Base-by-base conservation (phyloP, 495 filamentous ascomycete species). In the Cudoniella acicularis region DNA sequence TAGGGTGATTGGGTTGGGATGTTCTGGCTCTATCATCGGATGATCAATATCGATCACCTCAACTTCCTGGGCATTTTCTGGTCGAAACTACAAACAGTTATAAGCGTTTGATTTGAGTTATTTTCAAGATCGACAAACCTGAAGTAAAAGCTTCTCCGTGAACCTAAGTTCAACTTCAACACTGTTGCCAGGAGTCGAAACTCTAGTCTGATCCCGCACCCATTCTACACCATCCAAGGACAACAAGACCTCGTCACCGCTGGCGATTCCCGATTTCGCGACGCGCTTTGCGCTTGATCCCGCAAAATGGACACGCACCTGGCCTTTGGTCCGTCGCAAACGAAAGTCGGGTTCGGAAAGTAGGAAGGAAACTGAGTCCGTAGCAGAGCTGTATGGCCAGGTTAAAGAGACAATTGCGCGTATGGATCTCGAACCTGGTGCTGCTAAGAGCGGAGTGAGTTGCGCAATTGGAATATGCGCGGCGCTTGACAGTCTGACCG, bases 331-430 rank as follows among this genome's bases (percentile, higher is more conserved):
- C 21, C 81, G 79, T 18, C 94, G 90, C 30, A 96, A 82, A 42
- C 90, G 87, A 64, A 94, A 89, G 66, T 98, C 92, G 22, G 87
- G 85, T 56, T 97, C 94, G 10, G 88, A 87, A 3, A 96, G 79
- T 1, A 91, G 80, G 26, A 98, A 81, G 50, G 90, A 85, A 61
- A 90, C 73, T 10, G 83, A 85, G 41, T 79, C 77, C 6, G 80
- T 86, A 13, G 89, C 87, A 4, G 85, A 86, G 30, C 88, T 96
- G 71, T 89, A 98, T 0, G 94, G 94, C 93, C 94, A 97, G 47
- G 91, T 83, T 17, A 98, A 83, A 3, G 88, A 90, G 30, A 96
- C 85, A 1, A 90, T 77, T 13, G 86, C 92, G 52, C 75, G 71
- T 24, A 91, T 74, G n/a, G 63, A 62, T 40, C 56, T 55, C 10